These are phyloP conservation scores for Dimargaris cristalligena DNA, from an alignment of 192 early-diverging fungal genomes.

Conservation along the genomic window DNA sequence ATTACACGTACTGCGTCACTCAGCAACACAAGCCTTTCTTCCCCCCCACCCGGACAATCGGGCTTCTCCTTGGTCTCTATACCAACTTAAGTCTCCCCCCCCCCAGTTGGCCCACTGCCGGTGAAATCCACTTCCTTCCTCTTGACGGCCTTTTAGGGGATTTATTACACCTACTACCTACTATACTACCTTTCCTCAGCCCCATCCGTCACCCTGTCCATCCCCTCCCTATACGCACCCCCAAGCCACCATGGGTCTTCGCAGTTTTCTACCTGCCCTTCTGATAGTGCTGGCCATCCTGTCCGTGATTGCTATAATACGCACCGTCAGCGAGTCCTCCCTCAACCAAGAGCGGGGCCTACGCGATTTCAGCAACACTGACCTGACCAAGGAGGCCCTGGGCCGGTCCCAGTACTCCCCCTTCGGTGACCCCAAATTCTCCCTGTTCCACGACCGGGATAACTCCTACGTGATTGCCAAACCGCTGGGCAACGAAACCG, in stretches of 20 bases:
- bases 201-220: neutral
- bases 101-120: neutral
- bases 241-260: neutral
- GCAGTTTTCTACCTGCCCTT: neutral
- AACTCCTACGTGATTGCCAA: constrained; percentile 42
- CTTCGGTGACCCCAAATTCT: constrained; percentile 16
- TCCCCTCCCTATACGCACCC: neutral
- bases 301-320: neutral
- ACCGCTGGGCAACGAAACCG: constrained; percentile 54
- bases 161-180: neutral
- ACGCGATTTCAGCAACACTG: neutral
- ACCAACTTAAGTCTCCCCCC: neutral
- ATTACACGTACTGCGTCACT: no score
- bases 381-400: neutral
- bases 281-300: neutral
- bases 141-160: neutral
- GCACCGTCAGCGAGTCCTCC: neutral
- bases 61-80: no score
- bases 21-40: no score
- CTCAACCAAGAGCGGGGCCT: neutral
- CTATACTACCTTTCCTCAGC: neutral
- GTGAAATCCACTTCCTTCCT: neutral
- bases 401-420: constrained; percentile 11
- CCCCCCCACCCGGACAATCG: no score
- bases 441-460: constrained; percentile 10